Evolutionary conservation across 331 rosid species (phyloP), one percentile per base, ranked within the genome.

Genomic region (Saraca asoca): DNA sequence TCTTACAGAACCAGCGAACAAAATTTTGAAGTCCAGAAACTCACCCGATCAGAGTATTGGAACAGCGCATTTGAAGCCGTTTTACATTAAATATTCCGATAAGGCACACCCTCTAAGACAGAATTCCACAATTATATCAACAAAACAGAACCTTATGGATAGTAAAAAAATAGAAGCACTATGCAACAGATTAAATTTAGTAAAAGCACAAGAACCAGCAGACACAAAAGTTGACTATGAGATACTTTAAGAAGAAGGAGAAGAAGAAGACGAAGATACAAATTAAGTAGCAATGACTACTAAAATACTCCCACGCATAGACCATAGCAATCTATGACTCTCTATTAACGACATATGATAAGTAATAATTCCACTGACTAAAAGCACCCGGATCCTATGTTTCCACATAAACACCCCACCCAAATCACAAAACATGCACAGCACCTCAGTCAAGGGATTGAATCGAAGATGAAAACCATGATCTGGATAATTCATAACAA

Each of bases 381-480:
- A 6, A 34, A n/a, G 34, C 7, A 34, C 12, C 58, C 7, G 33
- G 35, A 1, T 9, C 5, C 55, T 46, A 54, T 49, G 14, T 15
- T 65, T 34, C 19, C 66, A 67, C 52, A 59, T 44, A 66, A 48
- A 44, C 34, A 58, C 20, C 16, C 68, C n/a, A 61, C n/a, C 45
- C 5, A 24, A 14, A 19, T 13, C 37, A 39, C 31, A 0, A 1
- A 39, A 39, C 43, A 39, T 39, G 43, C 56, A 61, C 9, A 61
- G 53, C 51, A 89, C 99, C 99, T 94, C 97, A 37, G 97, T 90
- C 96, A 96, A 88, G 3, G 99, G 92, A 84, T 90, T 96, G 37
- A 94, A 94, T 2, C 97, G 96, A 55, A 94, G 95, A 85, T 94
- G 97, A 78, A 90, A 94, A 31, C 99, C 99, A 50, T 94, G 99